These are phyloP conservation scores for Leccinum fuscescens DNA, from an alignment of 1,284 basidiomycete genomes.

Conservation along the genomic window DNA sequence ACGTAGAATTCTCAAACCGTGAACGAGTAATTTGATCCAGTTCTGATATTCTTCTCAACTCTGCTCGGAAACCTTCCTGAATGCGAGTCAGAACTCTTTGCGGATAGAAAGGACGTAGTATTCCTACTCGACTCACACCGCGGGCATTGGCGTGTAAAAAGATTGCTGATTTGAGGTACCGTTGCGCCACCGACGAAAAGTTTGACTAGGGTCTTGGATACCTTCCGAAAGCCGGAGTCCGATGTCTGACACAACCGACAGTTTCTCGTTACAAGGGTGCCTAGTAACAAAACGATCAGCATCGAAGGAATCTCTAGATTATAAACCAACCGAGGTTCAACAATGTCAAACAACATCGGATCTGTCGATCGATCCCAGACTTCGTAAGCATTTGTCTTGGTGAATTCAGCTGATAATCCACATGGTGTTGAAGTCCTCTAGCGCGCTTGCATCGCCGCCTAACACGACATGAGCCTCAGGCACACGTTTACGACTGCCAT, in stretches of 20 bases:
- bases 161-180: no score
- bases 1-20: no score
- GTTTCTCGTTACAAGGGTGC: constrained; percentile 87
- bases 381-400: constrained; percentile 78
- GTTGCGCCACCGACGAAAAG: no score
- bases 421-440: constrained; percentile 76
- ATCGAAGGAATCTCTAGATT: neutral
- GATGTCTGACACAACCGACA: constrained; percentile 85
- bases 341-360: constrained; percentile 86
- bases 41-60: no score
- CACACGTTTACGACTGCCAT: neutral
- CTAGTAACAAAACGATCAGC: constrained; percentile 36
- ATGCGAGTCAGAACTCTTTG: no score
- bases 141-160: no score
- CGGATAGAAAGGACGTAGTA: no score
- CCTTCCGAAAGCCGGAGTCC: constrained; percentile 86
- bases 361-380: constrained; percentile 89
- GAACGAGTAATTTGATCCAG: no score
- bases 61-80: no score
- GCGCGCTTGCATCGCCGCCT: constrained; percentile 46
- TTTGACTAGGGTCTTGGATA: constrained; percentile 54
- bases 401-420: constrained; percentile 80
- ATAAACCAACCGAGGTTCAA: constrained; percentile 74
- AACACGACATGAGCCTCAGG: constrained; percentile 7
- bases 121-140: no score